Evolutionary conservation across 2,329 filamentous ascomycete genomes (phyloP), one percentile per base, ranked within the genome.

Genomic region (Drechslerella stenobrocha): DNA sequence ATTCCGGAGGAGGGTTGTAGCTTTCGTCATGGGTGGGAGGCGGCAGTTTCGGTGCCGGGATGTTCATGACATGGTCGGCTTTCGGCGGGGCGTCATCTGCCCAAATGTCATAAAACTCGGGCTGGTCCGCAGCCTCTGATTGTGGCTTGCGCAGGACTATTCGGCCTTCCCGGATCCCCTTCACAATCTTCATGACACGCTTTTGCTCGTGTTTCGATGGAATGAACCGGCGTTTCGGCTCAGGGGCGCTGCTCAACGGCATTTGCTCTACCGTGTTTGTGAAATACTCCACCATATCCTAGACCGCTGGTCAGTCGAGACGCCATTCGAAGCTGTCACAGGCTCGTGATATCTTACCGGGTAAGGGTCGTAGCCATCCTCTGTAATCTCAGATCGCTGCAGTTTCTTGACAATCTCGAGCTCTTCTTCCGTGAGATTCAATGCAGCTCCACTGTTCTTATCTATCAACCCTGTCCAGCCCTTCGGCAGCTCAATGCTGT

Each of bases 141-240:
- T 86, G 82, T 2, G 90, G 84, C 75, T 86, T 90, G 79, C 95
- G 95, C 2, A 95, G 95, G 74, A 95, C 79, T 72, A 98, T 97
- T 50, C 90, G 85, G 32, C 95, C 93, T 77, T 97, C 92, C 71
- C 88, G 86, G 72, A 98, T 98, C 34, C 93, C 93, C 74, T 89
- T 90, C 55, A 97, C 93, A 74, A 98, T 85, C 79, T 98, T 97
- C 84, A 96, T 96, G 52, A 98, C 84, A 60, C 91, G 85, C 80
- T 96, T 96, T 28, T 89, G 88, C 77, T 98, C 93, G 76, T 98
- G 90, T 78, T 96, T 97, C 46, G 92, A 97, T 4, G 95, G 93
- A 7, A 98, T 80, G 76, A 97, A 98, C 73, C 93, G 86, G 70
- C 93, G 84, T 79, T 98, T 98, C 0, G 93, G 93, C 76, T 98